Conservation (phyloP, 768 basidiomycete genomes). For the Mycena maculata region DNA sequence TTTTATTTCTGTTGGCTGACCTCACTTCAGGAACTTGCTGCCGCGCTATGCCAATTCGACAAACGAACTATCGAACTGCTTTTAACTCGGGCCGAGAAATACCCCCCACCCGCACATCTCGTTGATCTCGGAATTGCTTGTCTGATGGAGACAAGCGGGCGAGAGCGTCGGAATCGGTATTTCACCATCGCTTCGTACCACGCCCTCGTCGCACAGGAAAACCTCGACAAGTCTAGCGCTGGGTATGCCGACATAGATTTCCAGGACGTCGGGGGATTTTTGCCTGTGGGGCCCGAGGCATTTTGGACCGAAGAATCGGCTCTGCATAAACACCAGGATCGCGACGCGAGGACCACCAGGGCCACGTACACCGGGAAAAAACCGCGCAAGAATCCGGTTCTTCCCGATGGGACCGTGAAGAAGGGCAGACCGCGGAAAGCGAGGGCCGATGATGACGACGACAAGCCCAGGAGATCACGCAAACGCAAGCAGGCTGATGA, state of each 20-base stretch:
- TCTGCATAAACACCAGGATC: conserved; percentile 61
- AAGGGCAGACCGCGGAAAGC: conserved; percentile 67
- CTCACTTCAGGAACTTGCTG: conserved; percentile 67
- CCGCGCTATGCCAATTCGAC: conserved; percentile 76
- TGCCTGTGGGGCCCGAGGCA: conserved; percentile 50
- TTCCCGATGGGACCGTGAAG: conserved; percentile 65
- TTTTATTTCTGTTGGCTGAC: conserved; percentile 13
- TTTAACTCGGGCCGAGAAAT: conserved; percentile 74
- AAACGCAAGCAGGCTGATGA: conserved; percentile 39
- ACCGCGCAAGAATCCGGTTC: conserved; percentile 61
- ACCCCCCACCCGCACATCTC: conserved; percentile 75
- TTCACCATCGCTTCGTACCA: conserved; percentile 80
- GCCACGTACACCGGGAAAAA: conserved; percentile 46
- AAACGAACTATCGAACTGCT: conserved; percentile 87
- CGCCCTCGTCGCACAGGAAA: conserved; percentile 70
- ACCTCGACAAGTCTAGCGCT: conserved; percentile 63
- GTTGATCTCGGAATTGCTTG: conserved; percentile 76
- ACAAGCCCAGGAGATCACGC: conserved; percentile 37
- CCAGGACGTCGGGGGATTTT: conserved; percentile 66
- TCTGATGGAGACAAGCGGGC: conserved; percentile 83
- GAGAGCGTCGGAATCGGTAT: conserved; percentile 89
- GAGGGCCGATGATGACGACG: conserved; percentile 33
- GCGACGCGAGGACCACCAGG: conserved; percentile 31
- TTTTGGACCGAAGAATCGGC: conserved; percentile 65
- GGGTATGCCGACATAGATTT: conserved; percentile 61